Base-by-base conservation (phyloP, 768 basidiomycete genomes). In the Xerocomus brunneocitrinus region DNA sequence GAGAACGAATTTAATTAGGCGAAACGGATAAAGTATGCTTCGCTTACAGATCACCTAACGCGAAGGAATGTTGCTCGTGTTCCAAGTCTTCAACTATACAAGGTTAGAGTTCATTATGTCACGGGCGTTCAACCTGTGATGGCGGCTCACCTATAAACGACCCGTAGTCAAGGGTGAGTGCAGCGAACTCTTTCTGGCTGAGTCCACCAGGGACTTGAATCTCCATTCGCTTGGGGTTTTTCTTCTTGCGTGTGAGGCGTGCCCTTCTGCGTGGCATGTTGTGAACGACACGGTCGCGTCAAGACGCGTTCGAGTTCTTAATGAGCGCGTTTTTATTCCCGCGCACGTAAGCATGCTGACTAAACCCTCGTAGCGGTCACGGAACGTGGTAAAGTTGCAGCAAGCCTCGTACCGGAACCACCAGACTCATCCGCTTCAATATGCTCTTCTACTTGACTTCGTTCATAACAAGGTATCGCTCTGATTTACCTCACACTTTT, bases 391-490 rank as follows among this genome's bases (percentile, higher is more conserved):
- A n/a, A 13, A 16, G 34, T 45, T 54, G 44, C 53, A 43, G 44
- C 48, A 12, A 19, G 19, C 19, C 19, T 19, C 19, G 19, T 19
- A 19, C 19, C 19, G 19, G 19, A 19, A 19, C 19, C 19, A 19
- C 19, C 19, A 19, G 19, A 19, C 19, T 19, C 19, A 19, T 19
- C 19, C 19, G 19, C 19, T 49, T 38, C 41, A 28, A 78, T n/a
- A n/a, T 78, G 76, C 53, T 78, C 24, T 66, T 78, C 60, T 74
- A 74, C 66, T 62, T 78, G 54, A 64, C 70, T 8, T 75, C 74
- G 31, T 68, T 72, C 41, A 34, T 78, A 38, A 68, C 71, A 46
- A 76, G 77, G 76, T 76, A 58, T 44, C 57, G 8, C 24, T 51
- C 32, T 8, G 4, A 4, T 3, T 13, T 6, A 80, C 79, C 77